Conservation (phyloP, 192 early-diverging fungal genomes). For the Allomyces macrogynus region DNA sequence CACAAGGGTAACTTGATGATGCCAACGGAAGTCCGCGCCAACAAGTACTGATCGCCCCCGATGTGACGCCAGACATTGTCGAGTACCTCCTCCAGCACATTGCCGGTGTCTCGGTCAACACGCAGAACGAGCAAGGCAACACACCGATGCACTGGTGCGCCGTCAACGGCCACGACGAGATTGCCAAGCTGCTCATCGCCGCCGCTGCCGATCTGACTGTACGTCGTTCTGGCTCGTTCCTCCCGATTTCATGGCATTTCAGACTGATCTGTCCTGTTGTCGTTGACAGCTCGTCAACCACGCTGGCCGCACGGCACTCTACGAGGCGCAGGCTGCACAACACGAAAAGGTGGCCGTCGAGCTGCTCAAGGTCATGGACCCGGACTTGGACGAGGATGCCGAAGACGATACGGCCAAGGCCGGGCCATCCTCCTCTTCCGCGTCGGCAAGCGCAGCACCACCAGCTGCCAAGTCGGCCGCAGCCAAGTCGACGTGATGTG, state of each 20-base stretch:
- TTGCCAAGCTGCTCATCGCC: slow-evolving; percentile 36
- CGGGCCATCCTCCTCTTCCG: no score
- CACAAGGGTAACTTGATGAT: slow-evolving; percentile 23
- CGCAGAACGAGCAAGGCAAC: slow-evolving; percentile 37
- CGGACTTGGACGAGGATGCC: neutral
- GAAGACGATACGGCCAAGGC: neutral
- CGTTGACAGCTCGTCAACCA: neutral
- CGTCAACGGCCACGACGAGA: slow-evolving; percentile 51
- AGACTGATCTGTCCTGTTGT: no score
- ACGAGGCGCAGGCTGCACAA: neutral
- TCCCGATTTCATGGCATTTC: no score
- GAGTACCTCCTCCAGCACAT: slow-evolving; percentile 20
- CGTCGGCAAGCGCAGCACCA: no score
- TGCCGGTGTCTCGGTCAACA: slow-evolving; percentile 17
- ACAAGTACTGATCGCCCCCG: no score
- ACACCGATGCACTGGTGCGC: slow-evolving; percentile 71
- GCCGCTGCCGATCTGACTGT: slow-evolving; percentile 42
- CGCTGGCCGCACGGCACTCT: neutral
- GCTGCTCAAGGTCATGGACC: neutral
- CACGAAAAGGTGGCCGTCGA: neutral
- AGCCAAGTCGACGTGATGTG: no score
- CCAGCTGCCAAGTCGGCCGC: no score
- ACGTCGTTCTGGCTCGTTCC: slow-evolving; percentile 1
- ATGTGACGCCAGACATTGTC: slow-evolving; percentile 21
- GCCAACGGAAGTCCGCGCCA: no score